Evolutionary conservation across 2,329 filamentous ascomycete species (phyloP), one percentile per base, ranked within the genome.

Genomic region (Tolypocladium tropicale): DNA sequence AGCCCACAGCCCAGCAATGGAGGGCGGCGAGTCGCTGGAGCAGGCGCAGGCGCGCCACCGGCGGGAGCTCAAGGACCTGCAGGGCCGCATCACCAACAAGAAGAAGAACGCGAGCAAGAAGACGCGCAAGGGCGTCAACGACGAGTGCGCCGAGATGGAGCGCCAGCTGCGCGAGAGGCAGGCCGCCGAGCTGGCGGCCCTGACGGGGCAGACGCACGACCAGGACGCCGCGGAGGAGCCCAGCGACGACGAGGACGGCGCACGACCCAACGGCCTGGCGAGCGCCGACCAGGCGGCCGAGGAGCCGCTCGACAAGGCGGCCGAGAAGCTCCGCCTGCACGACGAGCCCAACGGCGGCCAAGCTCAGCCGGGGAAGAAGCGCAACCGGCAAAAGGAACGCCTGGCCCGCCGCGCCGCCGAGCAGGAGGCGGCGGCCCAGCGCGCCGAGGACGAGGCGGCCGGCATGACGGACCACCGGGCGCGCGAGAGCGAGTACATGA

Each of bases 21-120:
- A 69, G 34, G 25, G 60, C n/a, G n/a, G n/a, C 49, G 80, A 83
- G 67, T 74, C 78, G 11, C 83, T 94, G 72, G 92, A 96, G 58
- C 85, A 89, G 59, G 75, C 94, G 56, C 85, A 90, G 64, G 76
- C 84, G 39, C 87, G 86, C 51, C 94, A 99, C 70, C 85, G 90
- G 65, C 94, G 90, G 72, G 93, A 99, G 74, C 85, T 88, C 70
- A 86, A 85, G 63, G 93, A 97, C 59, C 79, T 99, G 30, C 89
- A 95, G 70, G 81, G 84, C 53, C 85, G 87, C 58, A 85, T 95
- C 66, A 96, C 90, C 6, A 91, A 88, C 74, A 97, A 96, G 80
- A 99, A 96, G 79, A 97, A 96, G 78, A 87, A 89, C 63, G 92
- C 94, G 18, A 95, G 88, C 51, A 99, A 97, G 74, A 90, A 84